These are phyloP conservation scores for Fraxinus sp. DNA, from an alignment of 305 asterid genomes.

Conservation along the genomic window DNA sequence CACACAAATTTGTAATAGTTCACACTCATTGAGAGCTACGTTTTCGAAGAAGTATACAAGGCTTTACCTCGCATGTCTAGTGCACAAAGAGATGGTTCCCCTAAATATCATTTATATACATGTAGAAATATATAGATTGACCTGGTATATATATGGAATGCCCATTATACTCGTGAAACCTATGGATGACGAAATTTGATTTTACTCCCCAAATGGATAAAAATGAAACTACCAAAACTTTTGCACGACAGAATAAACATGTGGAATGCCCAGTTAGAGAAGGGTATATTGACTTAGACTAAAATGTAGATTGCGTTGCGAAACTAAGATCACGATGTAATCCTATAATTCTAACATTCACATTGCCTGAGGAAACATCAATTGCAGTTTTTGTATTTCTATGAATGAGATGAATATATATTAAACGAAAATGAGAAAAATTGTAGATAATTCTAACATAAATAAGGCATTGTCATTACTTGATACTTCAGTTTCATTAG, in stretches of 20 bases:
- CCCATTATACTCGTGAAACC: not conserved
- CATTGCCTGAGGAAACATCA: not conserved
- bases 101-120: not conserved
- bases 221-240: not conserved
- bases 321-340: not conserved
- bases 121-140: not conserved
- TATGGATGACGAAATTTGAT: not conserved
- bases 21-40: not conserved
- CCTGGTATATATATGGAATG: not conserved
- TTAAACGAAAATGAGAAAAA: not conserved
- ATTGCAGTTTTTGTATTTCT: not conserved
- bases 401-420: not conserved
- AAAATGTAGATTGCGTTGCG: not conserved
- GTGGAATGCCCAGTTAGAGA: not conserved
- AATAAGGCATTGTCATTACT: not conserved
- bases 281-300: not conserved
- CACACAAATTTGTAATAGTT: not conserved
- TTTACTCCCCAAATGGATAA: not conserved
- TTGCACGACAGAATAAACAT: not conserved
- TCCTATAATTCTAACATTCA: not conserved
- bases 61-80: not conserved
- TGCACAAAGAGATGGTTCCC: not conserved
- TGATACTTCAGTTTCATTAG: not conserved
- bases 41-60: not conserved
- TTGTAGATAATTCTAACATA: not conserved